phyloP scores from a whole-genome alignment of 2,329 filamentous ascomycete species.

The Chalaropsis thielavioides region DNA sequence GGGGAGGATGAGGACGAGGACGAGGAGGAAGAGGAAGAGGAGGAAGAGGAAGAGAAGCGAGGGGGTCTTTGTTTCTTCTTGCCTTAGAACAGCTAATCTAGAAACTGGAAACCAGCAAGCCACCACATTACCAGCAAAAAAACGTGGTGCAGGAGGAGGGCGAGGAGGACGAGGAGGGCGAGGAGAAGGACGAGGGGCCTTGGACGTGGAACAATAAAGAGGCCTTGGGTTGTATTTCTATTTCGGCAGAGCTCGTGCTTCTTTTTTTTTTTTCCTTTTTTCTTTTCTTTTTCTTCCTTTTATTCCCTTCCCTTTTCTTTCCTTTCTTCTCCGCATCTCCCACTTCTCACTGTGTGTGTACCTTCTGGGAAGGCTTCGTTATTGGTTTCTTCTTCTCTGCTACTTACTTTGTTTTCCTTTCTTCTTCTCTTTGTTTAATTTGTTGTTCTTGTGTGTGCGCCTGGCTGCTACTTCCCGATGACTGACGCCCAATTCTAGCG shows the following conservation, averaged over 20 bases:
- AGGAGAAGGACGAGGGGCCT: background rate
- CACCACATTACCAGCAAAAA: background rate
- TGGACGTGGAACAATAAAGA: background rate
- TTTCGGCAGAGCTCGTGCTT: slow-evolving; percentile 5
- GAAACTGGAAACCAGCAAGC: background rate
- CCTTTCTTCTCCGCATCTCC: background rate
- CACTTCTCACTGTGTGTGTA: background rate
- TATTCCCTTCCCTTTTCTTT: background rate
- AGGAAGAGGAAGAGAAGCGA: background rate
- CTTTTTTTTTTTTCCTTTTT: background rate
- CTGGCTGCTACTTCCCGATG: background rate
- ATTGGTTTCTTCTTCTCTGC: background rate
- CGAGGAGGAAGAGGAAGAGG: background rate
- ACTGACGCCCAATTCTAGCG: background rate
- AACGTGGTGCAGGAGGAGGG: background rate
- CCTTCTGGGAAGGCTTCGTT: slow-evolving; percentile 9
- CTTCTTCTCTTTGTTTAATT: slow-evolving; percentile 1
- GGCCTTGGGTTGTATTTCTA: background rate
- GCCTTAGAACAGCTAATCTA: background rate
- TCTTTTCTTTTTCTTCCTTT: background rate
- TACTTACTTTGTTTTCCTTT: slow-evolving; percentile 5
- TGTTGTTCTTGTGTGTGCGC: background rate
- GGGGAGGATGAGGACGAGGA: background rate
- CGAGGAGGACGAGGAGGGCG: background rate
- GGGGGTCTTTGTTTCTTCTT: background rate